Conservation (phyloP, 352 stramenopile species). For the Phytophthora hibernalis region DNA sequence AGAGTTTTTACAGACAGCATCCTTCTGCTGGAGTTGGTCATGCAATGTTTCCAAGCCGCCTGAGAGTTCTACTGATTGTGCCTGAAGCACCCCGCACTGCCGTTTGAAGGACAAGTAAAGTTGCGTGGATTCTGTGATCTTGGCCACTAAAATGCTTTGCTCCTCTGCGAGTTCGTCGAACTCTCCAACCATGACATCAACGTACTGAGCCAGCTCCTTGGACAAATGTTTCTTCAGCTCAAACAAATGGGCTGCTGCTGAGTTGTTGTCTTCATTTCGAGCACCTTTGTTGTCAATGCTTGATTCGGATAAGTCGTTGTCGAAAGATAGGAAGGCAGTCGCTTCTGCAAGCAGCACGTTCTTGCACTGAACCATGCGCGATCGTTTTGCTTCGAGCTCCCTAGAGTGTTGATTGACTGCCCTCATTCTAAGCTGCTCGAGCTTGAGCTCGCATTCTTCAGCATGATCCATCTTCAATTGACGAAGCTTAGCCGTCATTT, state of each 20-base stretch:
- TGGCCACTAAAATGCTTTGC: slow-evolving; percentile 57
- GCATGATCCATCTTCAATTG: slow-evolving; percentile 56
- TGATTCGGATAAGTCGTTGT: slow-evolving; percentile 16
- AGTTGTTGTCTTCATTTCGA: slow-evolving; percentile 16
- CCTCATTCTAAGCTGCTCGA: slow-evolving; percentile 43
- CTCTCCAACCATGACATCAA: slow-evolving; percentile 54
- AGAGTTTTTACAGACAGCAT: slow-evolving; percentile 68
- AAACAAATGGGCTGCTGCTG: slow-evolving; percentile 36
- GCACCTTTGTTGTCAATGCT: slow-evolving; percentile 1
- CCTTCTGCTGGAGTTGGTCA: slow-evolving; percentile 56
- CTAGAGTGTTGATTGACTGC: slow-evolving; percentile 37
- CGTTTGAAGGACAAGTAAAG: slow-evolving; percentile 69
- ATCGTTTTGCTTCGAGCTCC: slow-evolving; percentile 55
- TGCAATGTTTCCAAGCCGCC: slow-evolving; percentile 43
- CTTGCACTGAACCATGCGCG: slow-evolving; percentile 54
- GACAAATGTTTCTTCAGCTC: slow-evolving; percentile 57
- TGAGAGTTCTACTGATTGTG: slow-evolving; percentile 42
- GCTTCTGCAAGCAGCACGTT: slow-evolving; percentile 56
- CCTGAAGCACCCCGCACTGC: slow-evolving; percentile 52
- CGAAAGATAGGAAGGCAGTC: slow-evolving; percentile 43
- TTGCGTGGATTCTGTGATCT: slow-evolving; percentile 67
- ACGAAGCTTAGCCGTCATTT: slow-evolving; percentile 43
- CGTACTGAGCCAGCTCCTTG: slow-evolving; percentile 54
- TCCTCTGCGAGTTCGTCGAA: slow-evolving; percentile 70
- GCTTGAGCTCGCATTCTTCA: slow-evolving; percentile 41